These are phyloP conservation scores for Calonectria hawksworthii DNA, from an alignment of 2,329 filamentous ascomycete species.

Conservation along the genomic window DNA sequence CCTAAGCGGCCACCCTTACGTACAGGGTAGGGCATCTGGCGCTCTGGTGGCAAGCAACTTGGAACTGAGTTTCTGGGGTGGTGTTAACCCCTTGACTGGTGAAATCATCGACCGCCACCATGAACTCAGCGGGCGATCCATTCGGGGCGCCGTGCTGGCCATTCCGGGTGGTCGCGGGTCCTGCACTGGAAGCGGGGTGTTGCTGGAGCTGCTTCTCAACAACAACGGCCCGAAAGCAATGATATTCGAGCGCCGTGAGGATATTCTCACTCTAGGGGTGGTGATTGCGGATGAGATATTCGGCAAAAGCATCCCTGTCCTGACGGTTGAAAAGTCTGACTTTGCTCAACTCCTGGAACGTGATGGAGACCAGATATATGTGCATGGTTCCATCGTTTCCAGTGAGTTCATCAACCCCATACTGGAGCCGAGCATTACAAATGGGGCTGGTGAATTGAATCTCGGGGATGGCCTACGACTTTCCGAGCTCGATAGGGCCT, in stretches of 20 bases:
- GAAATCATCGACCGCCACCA: slow-evolving; percentile 32
- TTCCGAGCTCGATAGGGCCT: slow-evolving; percentile 23
- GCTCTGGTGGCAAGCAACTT: slow-evolving; percentile 12
- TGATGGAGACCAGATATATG: slow-evolving; percentile 10
- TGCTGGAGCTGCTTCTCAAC: slow-evolving; percentile 23
- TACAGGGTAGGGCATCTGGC: slow-evolving; percentile 5
- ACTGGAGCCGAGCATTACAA: neutral
- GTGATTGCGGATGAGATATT: slow-evolving; percentile 27
- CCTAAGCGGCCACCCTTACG: neutral
- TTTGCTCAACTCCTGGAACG: slow-evolving; percentile 3
- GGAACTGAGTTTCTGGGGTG: slow-evolving; percentile 29
- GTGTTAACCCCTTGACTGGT: slow-evolving; percentile 18
- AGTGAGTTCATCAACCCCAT: neutral
- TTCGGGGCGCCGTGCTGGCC: slow-evolving; percentile 17
- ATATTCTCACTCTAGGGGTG: slow-evolving; percentile 28
- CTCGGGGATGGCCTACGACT: slow-evolving; percentile 12
- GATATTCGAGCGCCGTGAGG: slow-evolving; percentile 21
- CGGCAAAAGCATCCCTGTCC: slow-evolving; percentile 10
- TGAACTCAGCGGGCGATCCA: neutral
- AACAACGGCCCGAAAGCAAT: slow-evolving; percentile 19
- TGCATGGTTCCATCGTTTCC: slow-evolving; percentile 15
- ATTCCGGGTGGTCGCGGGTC: slow-evolving; percentile 28
- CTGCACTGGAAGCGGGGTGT: slow-evolving; percentile 23
- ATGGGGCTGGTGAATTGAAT: neutral
- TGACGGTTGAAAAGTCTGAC: neutral